Evolutionary conservation across 805 yeast genomes (phyloP).

Genomic region (Yamadazyma paraphyllophila): DNA sequence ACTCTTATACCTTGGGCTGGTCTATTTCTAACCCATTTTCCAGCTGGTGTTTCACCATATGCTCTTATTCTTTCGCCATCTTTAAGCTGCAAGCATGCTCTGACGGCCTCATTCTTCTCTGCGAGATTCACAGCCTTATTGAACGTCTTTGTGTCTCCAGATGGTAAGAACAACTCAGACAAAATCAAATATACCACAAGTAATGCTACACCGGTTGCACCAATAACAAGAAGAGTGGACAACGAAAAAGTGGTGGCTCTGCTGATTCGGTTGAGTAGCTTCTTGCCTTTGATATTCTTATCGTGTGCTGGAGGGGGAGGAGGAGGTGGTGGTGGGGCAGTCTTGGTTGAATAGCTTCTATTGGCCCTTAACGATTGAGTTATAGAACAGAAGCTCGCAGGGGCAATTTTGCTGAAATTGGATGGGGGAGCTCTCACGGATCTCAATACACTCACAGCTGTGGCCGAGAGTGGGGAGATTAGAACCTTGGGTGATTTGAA

Average conservation of each 20-base stretch:
- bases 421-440: neutral
- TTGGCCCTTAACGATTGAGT: neutral
- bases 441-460: neutral
- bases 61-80: slow-evolving; percentile 70
- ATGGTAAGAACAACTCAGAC: slow-evolving; percentile 80
- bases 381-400: too few species aligned
- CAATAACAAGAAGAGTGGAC: slow-evolving; percentile 61
- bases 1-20: slow-evolving; percentile 71
- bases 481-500: neutral
- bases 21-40: slow-evolving; percentile 85
- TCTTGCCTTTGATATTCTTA: slow-evolving; percentile 39
- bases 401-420: too few species aligned
- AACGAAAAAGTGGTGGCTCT: slow-evolving; percentile 60
- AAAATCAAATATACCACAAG: slow-evolving; percentile 71
- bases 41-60: slow-evolving; percentile 69
- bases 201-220: slow-evolving; percentile 66
- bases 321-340: slow-evolving; percentile 37
- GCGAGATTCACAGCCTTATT: slow-evolving; percentile 79
- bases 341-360: slow-evolving; percentile 17
- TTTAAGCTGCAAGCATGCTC: slow-evolving; percentile 52
- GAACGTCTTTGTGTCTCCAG: slow-evolving; percentile 88
- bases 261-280: slow-evolving; percentile 46
- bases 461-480: neutral
- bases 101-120: slow-evolving; percentile 63
- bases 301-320: slow-evolving; percentile 36